Evolutionary conservation across 345 rosid species (phyloP).

Genomic region (Melaleuca alternifolia): DNA sequence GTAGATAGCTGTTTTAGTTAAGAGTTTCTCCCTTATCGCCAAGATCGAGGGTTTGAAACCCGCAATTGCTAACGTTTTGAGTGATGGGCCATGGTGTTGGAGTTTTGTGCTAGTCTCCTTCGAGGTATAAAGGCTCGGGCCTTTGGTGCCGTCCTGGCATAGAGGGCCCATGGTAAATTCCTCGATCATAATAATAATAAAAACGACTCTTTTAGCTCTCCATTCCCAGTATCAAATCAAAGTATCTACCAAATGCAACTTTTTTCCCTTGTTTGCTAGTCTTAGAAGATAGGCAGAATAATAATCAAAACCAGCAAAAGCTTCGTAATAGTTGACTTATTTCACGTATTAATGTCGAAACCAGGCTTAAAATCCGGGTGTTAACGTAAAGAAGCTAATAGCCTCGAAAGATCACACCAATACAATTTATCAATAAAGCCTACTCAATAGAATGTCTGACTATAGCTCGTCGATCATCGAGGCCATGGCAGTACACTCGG

Average conservation of each 20-base stretch:
- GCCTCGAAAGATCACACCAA: rapidly evolving
- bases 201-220: not conserved
- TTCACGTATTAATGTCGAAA: not conserved
- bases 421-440: not conserved
- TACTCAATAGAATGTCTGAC: not conserved
- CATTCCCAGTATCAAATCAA: not conserved
- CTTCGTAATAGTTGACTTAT: not conserved
- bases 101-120: too few relatives aligned
- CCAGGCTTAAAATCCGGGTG: not conserved
- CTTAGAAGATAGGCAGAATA: not conserved
- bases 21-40: too few relatives aligned
- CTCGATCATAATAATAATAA: too few relatives aligned
- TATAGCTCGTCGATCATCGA: not conserved
- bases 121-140: too few relatives aligned
- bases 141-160: too few relatives aligned
- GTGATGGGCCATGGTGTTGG: too few relatives aligned
- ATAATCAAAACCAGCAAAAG: not conserved
- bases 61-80: too few relatives aligned
- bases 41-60: too few relatives aligned
- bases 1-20: too few relatives aligned
- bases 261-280: not conserved
- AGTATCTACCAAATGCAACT: not conserved
- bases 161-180: too few relatives aligned
- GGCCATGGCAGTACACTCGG: not conserved
- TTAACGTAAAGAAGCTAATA: not conserved